Conservation (phyloP, 2,329 filamentous ascomycete genomes). For the Cryphonectria nitschkei region DNA sequence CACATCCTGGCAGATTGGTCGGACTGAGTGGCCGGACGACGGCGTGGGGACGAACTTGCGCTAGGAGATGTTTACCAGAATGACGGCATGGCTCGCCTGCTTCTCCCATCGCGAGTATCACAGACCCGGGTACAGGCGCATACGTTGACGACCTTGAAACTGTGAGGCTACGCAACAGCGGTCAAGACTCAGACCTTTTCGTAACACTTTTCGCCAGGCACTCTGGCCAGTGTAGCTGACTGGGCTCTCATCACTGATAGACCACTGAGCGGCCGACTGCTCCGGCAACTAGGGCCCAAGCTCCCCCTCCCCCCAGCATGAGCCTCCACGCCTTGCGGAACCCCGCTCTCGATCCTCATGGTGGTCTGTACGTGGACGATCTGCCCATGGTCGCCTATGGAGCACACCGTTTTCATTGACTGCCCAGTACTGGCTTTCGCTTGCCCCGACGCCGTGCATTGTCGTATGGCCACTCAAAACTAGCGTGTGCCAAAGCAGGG, state of each 20-base stretch:
- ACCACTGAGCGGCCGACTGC: not conserved
- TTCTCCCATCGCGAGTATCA: slow-evolving; percentile 19
- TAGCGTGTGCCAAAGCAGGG: slow-evolving; percentile 27
- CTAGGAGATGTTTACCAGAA: slow-evolving; percentile 16
- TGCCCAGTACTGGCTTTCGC: slow-evolving; percentile 4
- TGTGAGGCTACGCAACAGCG: slow-evolving; percentile 26
- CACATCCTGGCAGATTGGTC: not conserved
- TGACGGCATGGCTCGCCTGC: slow-evolving; percentile 26
- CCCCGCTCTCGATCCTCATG: not conserved
- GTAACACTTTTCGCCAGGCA: slow-evolving; percentile 15
- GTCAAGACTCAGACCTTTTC: slow-evolving; percentile 20
- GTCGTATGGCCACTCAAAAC: slow-evolving; percentile 4
- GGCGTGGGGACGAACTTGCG: not conserved
- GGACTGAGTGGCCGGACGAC: not conserved
- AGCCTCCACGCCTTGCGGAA: not conserved
- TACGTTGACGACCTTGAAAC: slow-evolving; percentile 29
- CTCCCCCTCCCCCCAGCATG: not conserved
- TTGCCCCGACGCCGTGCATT: slow-evolving; percentile 3
- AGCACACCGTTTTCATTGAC: slow-evolving; percentile 11
- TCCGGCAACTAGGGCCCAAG: slow-evolving; percentile 1
- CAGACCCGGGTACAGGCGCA: slow-evolving; percentile 27
- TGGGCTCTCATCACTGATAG: not conserved
- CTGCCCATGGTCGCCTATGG: slow-evolving; percentile 1
- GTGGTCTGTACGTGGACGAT: slow-evolving; percentile 21
- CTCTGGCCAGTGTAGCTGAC: slow-evolving; percentile 3